Base-by-base conservation (phyloP, 768 basidiomycete species). In the Boletus barrowsii region DNA sequence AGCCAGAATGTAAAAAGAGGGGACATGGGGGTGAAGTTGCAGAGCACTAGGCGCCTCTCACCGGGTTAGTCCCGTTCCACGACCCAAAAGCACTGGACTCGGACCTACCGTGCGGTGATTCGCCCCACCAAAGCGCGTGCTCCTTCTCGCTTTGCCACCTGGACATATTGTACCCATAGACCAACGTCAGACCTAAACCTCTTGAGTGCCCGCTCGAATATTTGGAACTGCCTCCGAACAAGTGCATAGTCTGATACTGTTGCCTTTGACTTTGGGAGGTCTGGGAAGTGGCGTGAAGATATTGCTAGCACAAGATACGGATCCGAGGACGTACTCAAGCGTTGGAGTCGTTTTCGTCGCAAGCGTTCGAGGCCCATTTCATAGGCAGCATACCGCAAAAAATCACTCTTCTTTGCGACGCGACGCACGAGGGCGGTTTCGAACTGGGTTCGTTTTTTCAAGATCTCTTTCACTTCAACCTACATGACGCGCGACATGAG, bases 91-190 rank as follows among this genome's bases (percentile, higher is more conserved):
- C 52, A 50, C 4, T 33, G 32, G 4, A 35, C 6, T 35, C 33
- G 20, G 69, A 10, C 83, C 36, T 63, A 90, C 88, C 89, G 83
- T 30, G 91, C 94, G 18, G 87, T 84, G 44, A 94, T 85, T 37
- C 89, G 79, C 4, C 88, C 87, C 3, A 93, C 89, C 20, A 96
- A 76, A 42, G 88, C 83, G 15, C 83, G 76, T 42, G 93, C 93
- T 0, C 84, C 83, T 65, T 92, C 86, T 43, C 82, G 78, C 69
- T 90, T 87, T 1, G 93, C 93, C 20, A 92, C 79, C 53, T 90
- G 79, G 45, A 95, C 84, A 66, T 96, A 97, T 59, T 94, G 87
- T 45, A 90, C 74, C 94, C 94, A 98, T 10, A 95, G 78, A 4
- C 79, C 84, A 6, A 96, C 78, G 67, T 98, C 94, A 10, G 80